Base-by-base conservation (phyloP, 129 eudicot species). In the Mikania micrantha region DNA sequence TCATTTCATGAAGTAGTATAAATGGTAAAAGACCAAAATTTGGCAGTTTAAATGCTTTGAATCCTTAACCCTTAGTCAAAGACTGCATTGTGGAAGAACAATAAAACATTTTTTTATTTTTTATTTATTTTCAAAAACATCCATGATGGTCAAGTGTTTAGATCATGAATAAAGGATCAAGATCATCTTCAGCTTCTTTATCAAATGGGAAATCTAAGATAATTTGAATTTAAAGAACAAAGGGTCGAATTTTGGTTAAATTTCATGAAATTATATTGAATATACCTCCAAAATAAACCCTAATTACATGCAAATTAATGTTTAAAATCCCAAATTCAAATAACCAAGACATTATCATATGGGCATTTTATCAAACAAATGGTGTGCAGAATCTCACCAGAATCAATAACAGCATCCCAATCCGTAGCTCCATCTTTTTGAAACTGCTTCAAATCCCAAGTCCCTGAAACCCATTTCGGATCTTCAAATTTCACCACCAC, bases 361-460 rank as follows among this genome's bases (percentile, higher is more conserved):
- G 16, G 42, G 15, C 29, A 11, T 74, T 50, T 74, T 52, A 63
- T 38, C 68, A 58, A 45, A 59, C 36, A 64, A 9, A 38, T n/a
- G 47, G 65, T 32, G 59, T 11, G 36, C 21, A 57, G 15, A 73
- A 44, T 28, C 52, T 81, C 28, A 92, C 98, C 98, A 73, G 98
- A 96, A 92, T 92, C 98, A 80, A 92, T 92, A 44, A 92, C 95
- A 75, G 86, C 89, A 82, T 92, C 96, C 98, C 98, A 92, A 50
- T 84, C 81, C 25, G 95, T 84, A 22, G 74, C 69, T 13, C 98
- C 98, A 78, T 79, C 81, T 69, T 88, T 92, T 71, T 75, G 78
- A 73, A 92, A 92, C 83, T 79, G 89, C 78, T 78, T 78, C 77
- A 92, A 78, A 64, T 92, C 95, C 98, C 98, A 92, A 47, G 96